These are phyloP conservation scores for Hsuehochloa calcarea DNA, from an alignment of 176 grass and related monocot species.

Conservation along the genomic window DNA sequence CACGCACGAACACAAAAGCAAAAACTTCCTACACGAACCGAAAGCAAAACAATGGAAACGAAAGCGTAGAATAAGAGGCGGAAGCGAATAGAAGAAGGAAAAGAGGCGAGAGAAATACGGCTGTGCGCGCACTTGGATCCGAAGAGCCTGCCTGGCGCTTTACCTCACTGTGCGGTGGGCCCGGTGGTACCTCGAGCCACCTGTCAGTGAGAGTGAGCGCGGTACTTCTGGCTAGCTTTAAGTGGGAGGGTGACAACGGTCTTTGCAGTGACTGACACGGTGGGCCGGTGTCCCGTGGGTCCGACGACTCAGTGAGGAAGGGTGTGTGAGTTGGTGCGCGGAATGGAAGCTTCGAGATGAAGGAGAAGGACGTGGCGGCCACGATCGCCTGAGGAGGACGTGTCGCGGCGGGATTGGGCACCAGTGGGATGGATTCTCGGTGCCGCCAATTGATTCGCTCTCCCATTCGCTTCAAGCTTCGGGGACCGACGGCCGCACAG, in stretches of 20 bases:
- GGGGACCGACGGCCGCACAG: no score
- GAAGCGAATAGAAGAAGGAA: neutral
- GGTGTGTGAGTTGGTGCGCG: neutral
- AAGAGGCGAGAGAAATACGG: neutral
- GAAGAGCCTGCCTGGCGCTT: neutral
- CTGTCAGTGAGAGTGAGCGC: neutral
- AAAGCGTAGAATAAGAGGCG: neutral
- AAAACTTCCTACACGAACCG: neutral
- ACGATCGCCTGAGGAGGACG: slow-evolving; percentile 1
- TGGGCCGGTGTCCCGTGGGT: neutral
- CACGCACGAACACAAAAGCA: neutral
- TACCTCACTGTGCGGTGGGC: neutral
- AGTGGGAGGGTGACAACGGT: no score
- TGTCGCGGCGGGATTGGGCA: neutral
- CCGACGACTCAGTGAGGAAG: neutral
- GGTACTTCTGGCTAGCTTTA: neutral
- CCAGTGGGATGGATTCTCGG: no score
- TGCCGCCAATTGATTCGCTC: no score
- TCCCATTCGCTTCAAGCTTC: no score
- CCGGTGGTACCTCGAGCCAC: neutral
- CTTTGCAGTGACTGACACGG: no score
- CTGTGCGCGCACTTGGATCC: neutral
- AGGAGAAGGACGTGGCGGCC: slow-evolving; percentile 31
- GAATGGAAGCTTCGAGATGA: neutral
- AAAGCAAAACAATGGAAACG: neutral